Conservation (phyloP, 345 rosid genomes). For the Eucalyptus tenuipes region DNA sequence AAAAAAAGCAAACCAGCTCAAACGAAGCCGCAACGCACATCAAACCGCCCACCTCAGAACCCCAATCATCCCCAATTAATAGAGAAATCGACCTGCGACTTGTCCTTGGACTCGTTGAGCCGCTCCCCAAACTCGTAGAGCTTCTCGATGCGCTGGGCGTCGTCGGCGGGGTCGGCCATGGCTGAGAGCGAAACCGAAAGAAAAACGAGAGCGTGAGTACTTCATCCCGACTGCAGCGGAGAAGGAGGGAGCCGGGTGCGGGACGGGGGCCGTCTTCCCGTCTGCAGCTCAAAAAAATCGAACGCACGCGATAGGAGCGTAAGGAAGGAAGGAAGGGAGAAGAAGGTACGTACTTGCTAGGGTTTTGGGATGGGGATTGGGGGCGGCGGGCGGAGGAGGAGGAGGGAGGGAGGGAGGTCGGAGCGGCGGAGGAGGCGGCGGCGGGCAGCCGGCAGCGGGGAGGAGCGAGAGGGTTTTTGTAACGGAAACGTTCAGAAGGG, state of each 20-base stretch:
- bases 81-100: constrained; percentile 56
- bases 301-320: neutral
- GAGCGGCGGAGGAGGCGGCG: neutral
- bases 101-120: constrained; percentile 88
- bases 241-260: no score
- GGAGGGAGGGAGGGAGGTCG: neutral
- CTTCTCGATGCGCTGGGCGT: constrained; percentile 75
- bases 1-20: neutral
- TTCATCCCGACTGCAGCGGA: neutral
- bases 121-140: constrained; percentile 96
- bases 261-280: neutral
- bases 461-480: neutral
- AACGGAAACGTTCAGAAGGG: neutral
- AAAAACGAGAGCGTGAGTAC: neutral
- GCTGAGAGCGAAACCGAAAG: constrained; percentile 21
- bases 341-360: neutral
- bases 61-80: no score
- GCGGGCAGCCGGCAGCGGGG: neutral
- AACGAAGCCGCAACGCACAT: neutral
- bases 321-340: neutral
- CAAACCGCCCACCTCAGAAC: neutral
- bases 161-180: constrained; percentile 55
- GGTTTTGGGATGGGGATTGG: neutral
- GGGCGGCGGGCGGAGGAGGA: neutral
- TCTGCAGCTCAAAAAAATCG: neutral